A percentile compares a stretch with the other conserved stretches of the same genome.
Evolutionary conservation across 2,329 filamentous ascomycete species (phyloP).

Genomic region (Diaporthe nobilis): DNA sequence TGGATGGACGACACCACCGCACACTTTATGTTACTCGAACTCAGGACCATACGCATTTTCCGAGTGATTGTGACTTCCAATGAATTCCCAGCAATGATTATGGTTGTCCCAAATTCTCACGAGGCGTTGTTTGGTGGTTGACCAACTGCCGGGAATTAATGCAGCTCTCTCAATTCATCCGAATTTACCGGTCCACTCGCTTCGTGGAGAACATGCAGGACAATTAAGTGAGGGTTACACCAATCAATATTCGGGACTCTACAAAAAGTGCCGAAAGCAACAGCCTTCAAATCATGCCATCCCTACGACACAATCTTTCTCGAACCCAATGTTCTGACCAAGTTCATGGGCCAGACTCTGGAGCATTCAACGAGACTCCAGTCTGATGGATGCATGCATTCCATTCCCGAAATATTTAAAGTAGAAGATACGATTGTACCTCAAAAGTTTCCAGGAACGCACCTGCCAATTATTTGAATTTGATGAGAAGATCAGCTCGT

Average conservation of each 20-base stretch:
- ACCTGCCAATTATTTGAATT: too few species aligned
- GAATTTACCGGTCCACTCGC: conserved; percentile 23
- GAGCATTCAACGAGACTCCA: neutral
- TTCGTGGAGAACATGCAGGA: neutral
- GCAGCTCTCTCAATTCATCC: conserved; percentile 4
- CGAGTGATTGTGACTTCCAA: too few species aligned
- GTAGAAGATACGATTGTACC: too few species aligned
- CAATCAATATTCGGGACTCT: neutral
- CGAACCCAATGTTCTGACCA: neutral
- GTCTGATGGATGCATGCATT: neutral
- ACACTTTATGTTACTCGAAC: neutral
- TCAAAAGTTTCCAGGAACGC: too few species aligned
- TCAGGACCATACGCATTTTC: neutral
- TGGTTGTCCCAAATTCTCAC: neutral
- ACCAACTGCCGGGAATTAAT: conserved; percentile 12
- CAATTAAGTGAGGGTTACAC: neutral
- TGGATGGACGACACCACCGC: neutral
- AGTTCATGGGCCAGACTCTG: neutral
- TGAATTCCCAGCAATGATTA: neutral
- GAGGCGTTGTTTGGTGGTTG: neutral
- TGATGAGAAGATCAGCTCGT: neutral
- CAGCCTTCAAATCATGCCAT: neutral
- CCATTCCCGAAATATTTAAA: too few species aligned
- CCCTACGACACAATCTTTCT: neutral
- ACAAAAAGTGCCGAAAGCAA: neutral